Percentiles rank a stretch among this genome's conserved stretches.
Evolutionary conservation across 768 basidiomycete genomes (phyloP).

Genomic region (Mycena floridula): DNA sequence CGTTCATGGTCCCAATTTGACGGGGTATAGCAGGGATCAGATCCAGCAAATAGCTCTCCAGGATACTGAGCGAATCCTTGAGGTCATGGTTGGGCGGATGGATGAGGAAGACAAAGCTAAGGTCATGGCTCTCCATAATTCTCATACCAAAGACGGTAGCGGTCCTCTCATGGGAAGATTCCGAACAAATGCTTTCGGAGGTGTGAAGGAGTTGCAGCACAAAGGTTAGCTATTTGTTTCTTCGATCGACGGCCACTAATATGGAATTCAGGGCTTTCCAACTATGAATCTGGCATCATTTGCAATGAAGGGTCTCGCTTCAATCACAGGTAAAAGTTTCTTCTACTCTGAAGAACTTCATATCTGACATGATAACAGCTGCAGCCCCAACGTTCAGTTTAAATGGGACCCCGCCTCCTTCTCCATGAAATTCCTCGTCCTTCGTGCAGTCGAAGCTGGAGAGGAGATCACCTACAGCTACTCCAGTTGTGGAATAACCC

Average conservation of each 20-base stretch:
- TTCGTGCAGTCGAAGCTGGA: background rate
- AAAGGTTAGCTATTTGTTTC: background rate
- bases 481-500: background rate
- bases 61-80: background rate
- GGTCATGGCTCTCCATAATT: constrained; percentile 2
- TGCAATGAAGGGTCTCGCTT: constrained; percentile 1
- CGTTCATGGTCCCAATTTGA: background rate
- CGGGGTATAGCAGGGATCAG: background rate
- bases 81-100: background rate
- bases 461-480: background rate
- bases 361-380: background rate
- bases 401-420: background rate
- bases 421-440: background rate
- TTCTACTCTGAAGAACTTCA: background rate
- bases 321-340: constrained; percentile 3
- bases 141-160: constrained; percentile 1
- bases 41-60: background rate
- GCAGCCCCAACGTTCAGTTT: background rate
- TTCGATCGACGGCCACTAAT: background rate
- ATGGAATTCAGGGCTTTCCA: background rate
- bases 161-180: constrained; percentile 1
- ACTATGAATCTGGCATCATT: background rate
- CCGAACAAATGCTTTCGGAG: background rate
- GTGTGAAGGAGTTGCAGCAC: background rate
- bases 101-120: background rate